Conservation (phyloP, 164 flowering plant species). For the Stephania cephalantha region DNA sequence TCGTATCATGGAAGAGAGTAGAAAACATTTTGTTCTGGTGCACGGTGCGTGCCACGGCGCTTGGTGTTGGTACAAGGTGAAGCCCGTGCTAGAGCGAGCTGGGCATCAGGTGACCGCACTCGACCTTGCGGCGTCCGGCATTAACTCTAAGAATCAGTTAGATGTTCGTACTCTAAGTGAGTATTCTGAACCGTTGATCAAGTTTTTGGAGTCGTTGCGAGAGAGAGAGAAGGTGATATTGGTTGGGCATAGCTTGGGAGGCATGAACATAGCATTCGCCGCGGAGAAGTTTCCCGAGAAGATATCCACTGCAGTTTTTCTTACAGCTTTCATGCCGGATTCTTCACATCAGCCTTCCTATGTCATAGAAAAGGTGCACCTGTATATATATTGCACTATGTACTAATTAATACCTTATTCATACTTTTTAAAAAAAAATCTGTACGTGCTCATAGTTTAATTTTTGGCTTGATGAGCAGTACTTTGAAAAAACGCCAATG, state of each 20-base stretch:
- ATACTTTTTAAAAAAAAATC: not conserved
- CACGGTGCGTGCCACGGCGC: conserved; percentile 60
- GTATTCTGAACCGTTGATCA: conserved; percentile 36
- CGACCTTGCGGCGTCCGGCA: conserved; percentile 42
- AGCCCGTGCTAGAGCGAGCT: conserved; percentile 26
- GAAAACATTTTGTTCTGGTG: conserved; percentile 46
- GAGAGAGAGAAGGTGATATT: conserved; percentile 26
- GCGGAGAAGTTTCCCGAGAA: conserved; percentile 27
- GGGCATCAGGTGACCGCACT: conserved; percentile 40
- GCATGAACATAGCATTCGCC: conserved; percentile 21
- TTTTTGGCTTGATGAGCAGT: conserved; percentile 3
- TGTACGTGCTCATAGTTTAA: too few relatives aligned
- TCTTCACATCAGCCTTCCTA: conserved; percentile 16
- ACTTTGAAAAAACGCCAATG: conserved; percentile 11
- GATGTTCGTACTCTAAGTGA: conserved; percentile 21
- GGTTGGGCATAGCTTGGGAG: conserved; percentile 35
- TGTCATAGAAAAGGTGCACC: conserved; percentile 23
- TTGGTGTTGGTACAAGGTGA: conserved; percentile 58
- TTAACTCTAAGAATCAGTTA: conserved; percentile 10
- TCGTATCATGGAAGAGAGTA: not conserved
- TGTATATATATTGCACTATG: too few relatives aligned
- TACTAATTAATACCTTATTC: not conserved
- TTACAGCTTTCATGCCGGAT: conserved; percentile 29
- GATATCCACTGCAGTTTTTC: conserved; percentile 22
- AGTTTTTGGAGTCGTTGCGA: conserved; percentile 28